Percentiles rank a stretch among this genome's conserved stretches.
phyloP scores from a whole-genome alignment of 108 stramenopile genomes.

The Cyclostephanos invisitatus region DNA sequence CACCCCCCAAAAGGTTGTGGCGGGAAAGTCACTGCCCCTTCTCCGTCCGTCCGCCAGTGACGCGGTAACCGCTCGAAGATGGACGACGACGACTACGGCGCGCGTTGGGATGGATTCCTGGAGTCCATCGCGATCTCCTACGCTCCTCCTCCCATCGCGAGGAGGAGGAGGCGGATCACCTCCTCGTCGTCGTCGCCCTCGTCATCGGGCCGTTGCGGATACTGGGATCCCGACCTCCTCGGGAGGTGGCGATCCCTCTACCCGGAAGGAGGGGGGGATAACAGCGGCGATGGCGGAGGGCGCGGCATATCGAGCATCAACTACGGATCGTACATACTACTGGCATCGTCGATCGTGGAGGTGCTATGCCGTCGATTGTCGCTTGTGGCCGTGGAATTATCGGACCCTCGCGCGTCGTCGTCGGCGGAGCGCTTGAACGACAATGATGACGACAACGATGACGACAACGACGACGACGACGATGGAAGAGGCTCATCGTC shows the following conservation, averaged over 20 bases:
- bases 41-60: too few species aligned
- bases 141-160: too few species aligned
- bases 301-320: too few species aligned
- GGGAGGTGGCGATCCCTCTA: constrained; percentile 11
- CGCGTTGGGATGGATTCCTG: neutral
- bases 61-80: too few species aligned
- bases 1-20: too few species aligned
- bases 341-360: constrained; percentile 7
- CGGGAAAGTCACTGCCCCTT: too few species aligned
- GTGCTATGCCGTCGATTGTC: constrained; percentile 8
- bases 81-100: neutral
- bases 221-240: constrained; percentile 24
- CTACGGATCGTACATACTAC: constrained; percentile 17
- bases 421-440: neutral
- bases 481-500: neutral
- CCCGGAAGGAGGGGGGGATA: neutral
- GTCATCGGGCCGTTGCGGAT: neutral
- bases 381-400: neutral
- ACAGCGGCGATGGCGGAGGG: neutral
- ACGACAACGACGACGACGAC: neutral
- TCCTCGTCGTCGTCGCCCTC: neutral
- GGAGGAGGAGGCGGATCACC: too few species aligned
- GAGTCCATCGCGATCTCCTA: too few species aligned
- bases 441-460: neutral
- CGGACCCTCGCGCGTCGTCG: neutral